A percentile compares a stretch with the other conserved stretches of the same genome.
These are phyloP conservation scores for Kluyveromyces lactis DNA, from an alignment of 805 yeast species.

Conservation along the genomic window DNA sequence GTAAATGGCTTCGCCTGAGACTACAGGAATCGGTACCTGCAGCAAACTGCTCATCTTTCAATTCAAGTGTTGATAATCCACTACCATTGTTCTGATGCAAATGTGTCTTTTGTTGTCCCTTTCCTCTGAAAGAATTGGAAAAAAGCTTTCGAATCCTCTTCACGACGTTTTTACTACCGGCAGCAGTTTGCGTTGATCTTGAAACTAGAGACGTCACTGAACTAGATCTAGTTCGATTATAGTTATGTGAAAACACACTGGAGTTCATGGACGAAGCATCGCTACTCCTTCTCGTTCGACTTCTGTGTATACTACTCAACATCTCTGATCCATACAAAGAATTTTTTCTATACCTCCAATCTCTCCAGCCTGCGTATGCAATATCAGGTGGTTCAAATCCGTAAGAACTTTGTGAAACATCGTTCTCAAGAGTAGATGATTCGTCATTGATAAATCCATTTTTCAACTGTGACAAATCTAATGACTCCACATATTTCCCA, in stretches of 20 bases:
- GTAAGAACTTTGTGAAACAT: neutral
- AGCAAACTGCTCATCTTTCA: no score
- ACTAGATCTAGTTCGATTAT: neutral
- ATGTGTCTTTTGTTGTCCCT: no score
- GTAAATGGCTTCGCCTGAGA: slow-evolving; percentile 38
- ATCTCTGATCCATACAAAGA: slow-evolving; percentile 46
- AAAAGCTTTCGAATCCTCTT: neutral
- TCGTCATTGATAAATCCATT: slow-evolving; percentile 30
- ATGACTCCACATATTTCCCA: slow-evolving; percentile 44
- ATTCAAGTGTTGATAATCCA: no score
- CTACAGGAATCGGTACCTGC: no score
- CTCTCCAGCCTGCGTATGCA: slow-evolving; percentile 81
- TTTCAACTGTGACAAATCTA: slow-evolving; percentile 49
- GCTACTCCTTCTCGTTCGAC: slow-evolving; percentile 7
- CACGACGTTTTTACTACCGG: neutral
- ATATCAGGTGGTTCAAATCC: slow-evolving; percentile 13
- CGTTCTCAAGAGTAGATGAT: slow-evolving; percentile 1
- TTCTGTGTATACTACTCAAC: slow-evolving; percentile 21
- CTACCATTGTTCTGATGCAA: no score
- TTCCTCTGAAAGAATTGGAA: neutral
- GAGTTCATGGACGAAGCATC: slow-evolving; percentile 3
- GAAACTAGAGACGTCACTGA: neutral
- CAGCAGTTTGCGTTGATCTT: neutral
- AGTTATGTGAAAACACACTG: neutral
- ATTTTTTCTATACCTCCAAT: slow-evolving; percentile 75